Evolutionary conservation across 768 basidiomycete genomes (phyloP).

Genomic region (Tricholoma furcatifolium): DNA sequence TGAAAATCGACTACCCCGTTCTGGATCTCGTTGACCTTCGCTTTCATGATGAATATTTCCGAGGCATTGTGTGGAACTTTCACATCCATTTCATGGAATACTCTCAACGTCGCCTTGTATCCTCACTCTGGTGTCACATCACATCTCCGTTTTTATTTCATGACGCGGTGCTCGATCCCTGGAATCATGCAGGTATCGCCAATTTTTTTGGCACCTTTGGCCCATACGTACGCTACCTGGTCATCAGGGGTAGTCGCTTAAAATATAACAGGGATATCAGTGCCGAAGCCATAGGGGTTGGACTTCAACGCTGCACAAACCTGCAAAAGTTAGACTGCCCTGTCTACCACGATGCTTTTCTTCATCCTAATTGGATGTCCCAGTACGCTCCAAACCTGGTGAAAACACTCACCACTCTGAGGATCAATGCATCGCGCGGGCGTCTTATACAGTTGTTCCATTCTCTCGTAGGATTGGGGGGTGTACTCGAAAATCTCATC

Average conservation of each 20-base stretch:
- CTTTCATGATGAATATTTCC: no score
- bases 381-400: conserved; percentile 2
- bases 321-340: neutral
- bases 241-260: neutral
- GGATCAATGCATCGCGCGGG: neutral
- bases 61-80: neutral
- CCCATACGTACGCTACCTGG: neutral
- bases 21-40: neutral
- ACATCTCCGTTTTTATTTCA: neutral
- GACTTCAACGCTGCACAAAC: neutral
- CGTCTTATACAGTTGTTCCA: neutral
- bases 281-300: neutral
- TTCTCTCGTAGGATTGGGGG: neutral
- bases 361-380: neutral
- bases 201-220: neutral
- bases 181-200: neutral
- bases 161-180: neutral
- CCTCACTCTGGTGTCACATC: neutral
- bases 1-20: neutral
- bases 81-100: neutral
- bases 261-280: neutral
- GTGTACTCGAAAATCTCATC: neutral
- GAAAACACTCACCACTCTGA: neutral
- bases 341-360: neutral
- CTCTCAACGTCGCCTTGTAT: neutral